Conservation (phyloP, 2,329 filamentous ascomycete genomes). For the Botrytis hyacinthi region DNA sequence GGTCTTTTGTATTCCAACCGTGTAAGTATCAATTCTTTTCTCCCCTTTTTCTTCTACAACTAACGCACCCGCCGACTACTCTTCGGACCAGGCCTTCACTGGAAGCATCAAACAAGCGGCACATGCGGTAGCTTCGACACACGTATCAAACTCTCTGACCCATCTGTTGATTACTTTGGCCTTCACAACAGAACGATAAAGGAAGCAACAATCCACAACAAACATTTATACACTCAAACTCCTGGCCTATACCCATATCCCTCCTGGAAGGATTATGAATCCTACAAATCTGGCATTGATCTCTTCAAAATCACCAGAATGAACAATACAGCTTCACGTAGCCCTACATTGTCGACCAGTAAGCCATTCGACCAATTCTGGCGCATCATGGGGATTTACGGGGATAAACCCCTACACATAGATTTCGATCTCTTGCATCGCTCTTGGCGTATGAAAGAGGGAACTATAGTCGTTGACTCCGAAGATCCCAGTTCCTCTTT, state of each 20-base stretch:
- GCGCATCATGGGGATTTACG: neutral
- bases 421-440: conserved; percentile 10
- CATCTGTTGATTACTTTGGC: neutral
- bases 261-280: neutral
- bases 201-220: rapidly evolving
- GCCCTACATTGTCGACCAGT: neutral
- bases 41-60: no score
- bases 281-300: neutral
- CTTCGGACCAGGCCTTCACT: neutral
- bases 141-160: neutral
- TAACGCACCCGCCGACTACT: neutral
- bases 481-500: neutral
- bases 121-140: conserved; percentile 12
- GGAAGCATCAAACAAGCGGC: neutral
- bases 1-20: neutral
- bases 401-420: neutral
- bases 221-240: neutral
- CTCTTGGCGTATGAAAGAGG: conserved; percentile 7
- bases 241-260: neutral
- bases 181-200: neutral
- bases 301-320: neutral
- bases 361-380: neutral
- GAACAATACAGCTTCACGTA: neutral
- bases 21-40: neutral
- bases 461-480: neutral